These are phyloP conservation scores for Przewalskia tangutica DNA, from an alignment of 257 asterid genomes.

Conservation along the genomic window DNA sequence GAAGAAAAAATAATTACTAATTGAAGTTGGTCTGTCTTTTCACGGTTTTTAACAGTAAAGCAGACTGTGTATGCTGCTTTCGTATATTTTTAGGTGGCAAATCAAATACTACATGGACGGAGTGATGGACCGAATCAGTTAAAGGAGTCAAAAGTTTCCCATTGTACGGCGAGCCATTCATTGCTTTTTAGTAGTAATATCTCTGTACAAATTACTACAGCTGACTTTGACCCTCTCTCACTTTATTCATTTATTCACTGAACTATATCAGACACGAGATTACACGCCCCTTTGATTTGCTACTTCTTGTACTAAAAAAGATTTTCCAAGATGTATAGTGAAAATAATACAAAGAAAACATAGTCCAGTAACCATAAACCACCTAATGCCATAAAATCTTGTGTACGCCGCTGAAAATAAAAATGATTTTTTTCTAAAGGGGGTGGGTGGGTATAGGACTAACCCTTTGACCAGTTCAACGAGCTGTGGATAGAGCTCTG, in stretches of 20 bases:
- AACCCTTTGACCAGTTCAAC: slow-evolving; percentile 70
- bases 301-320: background rate
- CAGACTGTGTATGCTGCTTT: background rate
- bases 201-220: background rate
- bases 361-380: too few species aligned
- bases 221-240: background rate
- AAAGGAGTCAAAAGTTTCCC: slow-evolving; percentile 1
- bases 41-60: background rate
- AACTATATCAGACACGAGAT: background rate
- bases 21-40: background rate
- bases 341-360: background rate
- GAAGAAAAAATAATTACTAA: background rate
- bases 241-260: background rate
- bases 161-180: background rate
- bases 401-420: too few species aligned
- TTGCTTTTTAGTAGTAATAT: background rate
- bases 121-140: background rate
- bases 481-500: slow-evolving; percentile 83
- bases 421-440: background rate
- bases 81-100: background rate
- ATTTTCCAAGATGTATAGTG: background rate
- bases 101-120: background rate
- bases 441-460: slow-evolving; percentile 16
- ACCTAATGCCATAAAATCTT: too few species aligned
- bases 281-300: background rate